Evolutionary conservation across 2,329 filamentous ascomycete species (phyloP), one percentile per base, ranked within the genome.

Genomic region (Byssothecium circinans): DNA sequence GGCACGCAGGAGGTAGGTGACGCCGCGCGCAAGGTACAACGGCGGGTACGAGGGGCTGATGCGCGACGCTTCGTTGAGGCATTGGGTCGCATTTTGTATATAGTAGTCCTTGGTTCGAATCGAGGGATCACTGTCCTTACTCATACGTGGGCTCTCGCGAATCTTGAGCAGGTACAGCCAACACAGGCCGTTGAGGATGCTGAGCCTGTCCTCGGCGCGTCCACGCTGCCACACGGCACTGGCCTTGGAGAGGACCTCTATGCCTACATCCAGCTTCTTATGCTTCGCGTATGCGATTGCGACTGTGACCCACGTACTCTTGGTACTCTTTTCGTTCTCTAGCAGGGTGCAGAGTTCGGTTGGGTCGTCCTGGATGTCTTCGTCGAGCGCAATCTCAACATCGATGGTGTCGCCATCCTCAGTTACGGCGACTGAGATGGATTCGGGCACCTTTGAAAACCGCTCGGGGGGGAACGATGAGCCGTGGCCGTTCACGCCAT

Each of bases 271-370:
- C 53, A 94, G 83, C 75, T 95, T 95, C 67, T 87, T 86, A 75
- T 96, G 90, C 75, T 97, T 99, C 33, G 94, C 92, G 67, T 99
- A 99, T 39, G 92, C 92, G 49, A 97, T 80, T 34, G 95, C 89
- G 57, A 97, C 94, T n/a, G 90, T 92, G 79, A 99, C 92, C 95
- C 95, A 99, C 60, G 95, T 95, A 43, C 86, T 89, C 63, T 92
- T 91, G 30, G 89, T 87, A 14, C 91, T 91, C 64, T 87, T 85
- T 72, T 99, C 95, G 65, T 94, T 95, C 75, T 99, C 92, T 54
- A 99, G 84, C 41, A 99, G 81, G 23, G 89, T 94, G 71, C 94
- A 99, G 4, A 99, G 81, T 75, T 99, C 94, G 38, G 89, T 96
- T 17, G 90, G 89, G 67, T 97, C 94, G 69, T 97, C 94, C 51